Base-by-base conservation (phyloP, 768 basidiomycete species). In the Pulveroboletus ravenelii region DNA sequence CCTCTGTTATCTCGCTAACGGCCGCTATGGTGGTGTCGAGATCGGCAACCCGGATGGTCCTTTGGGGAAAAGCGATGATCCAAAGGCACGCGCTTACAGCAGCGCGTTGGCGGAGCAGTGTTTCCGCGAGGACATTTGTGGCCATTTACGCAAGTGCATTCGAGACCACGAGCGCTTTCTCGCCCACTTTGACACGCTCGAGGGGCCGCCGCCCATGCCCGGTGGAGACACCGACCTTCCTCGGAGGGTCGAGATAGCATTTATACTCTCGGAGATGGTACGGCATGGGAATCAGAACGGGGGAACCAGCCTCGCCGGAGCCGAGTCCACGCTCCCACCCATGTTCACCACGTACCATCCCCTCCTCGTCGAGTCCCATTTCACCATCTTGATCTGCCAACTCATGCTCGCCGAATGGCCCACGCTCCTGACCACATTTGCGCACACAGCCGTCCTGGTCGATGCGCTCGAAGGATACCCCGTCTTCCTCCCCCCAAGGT, bases 321-420 rank as follows among this genome's bases (percentile, higher is more conserved):
- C 73, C 3, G 68, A 67, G 18, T 49, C 53, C 6, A 36, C 48
- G 27, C 47, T 62, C 18, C 80, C 84, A 1, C 67, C 80, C n/a
- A 76, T 80, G 61, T 87, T 89, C 71, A 89, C 92, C 45, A 91
- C 92, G 0, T 94, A 93, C 61, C 92, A 94, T 58, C 92, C 92
- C 13, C 78, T 94, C 47, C 79, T 93, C 44, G 85, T 93, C 51
- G 92, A 94, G 63, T 84, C 89, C 5, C 85, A 89, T 62, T 94
- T 86, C 71, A 86, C 81, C 56, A 74, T 91, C 47, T 75, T 94
- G 31, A 74, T 92, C 54, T 82, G 83, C 56, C 74, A 81, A 37
- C 72, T 93, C 50, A 79, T 94, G 76, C 78, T 92, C 15, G 90
- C 84, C 5, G 87, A 93, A 54, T 83, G 93, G 58, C 60, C 74